Evolutionary conservation across 2,329 filamentous ascomycete genomes (phyloP).

Genomic region (Colletotrichum horii): DNA sequence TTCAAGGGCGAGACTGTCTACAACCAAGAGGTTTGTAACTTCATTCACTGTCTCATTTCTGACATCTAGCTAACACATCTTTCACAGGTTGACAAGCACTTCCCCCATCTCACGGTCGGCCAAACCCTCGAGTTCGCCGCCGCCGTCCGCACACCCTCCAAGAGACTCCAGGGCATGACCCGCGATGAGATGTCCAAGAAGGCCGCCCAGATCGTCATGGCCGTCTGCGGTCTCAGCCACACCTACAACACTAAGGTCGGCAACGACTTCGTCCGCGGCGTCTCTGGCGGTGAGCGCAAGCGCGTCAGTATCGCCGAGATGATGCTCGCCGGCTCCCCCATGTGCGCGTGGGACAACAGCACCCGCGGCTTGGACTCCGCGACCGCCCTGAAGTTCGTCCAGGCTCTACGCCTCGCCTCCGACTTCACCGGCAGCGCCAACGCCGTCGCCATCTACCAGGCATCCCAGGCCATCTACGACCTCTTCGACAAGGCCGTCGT

Average conservation of each 20-base stretch:
- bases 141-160: constrained; percentile 69
- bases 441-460: constrained; percentile 75
- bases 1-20: constrained; percentile 74
- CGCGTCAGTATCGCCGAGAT: constrained; percentile 85
- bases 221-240: constrained; percentile 74
- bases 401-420: constrained; percentile 67
- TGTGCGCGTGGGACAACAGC: constrained; percentile 71
- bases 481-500: constrained; percentile 78
- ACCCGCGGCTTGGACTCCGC: constrained; percentile 77
- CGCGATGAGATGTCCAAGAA: constrained; percentile 64
- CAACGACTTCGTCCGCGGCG: constrained; percentile 74
- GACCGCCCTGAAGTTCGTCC: constrained; percentile 76
- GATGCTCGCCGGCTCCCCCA: constrained; percentile 64
- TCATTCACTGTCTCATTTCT: too few species aligned
- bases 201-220: constrained; percentile 71
- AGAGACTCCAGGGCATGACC: constrained; percentile 66
- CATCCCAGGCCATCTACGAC: constrained; percentile 72
- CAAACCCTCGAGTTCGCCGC: constrained; percentile 78
- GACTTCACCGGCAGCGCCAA: constrained; percentile 68
- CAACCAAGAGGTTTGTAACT: constrained; percentile 66
- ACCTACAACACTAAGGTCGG: constrained; percentile 77
- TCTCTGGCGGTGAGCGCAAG: constrained; percentile 76
- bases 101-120: constrained; percentile 77
- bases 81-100: constrained; percentile 69
- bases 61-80: background rate